Evolutionary conservation across 164 flowering plant genomes (phyloP).

Genomic region (Liriodendron chinense): DNA sequence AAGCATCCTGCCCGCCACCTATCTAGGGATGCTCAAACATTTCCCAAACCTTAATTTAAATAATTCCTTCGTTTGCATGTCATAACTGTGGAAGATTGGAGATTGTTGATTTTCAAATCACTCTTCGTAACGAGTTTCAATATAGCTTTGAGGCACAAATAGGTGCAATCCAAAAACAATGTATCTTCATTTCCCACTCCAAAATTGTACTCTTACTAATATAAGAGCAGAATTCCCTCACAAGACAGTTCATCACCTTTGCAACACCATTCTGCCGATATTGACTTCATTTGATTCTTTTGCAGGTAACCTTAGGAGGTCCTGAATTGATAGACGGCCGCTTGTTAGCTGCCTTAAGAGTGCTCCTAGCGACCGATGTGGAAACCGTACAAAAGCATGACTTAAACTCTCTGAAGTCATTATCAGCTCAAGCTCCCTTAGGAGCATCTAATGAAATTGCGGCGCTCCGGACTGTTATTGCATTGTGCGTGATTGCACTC

Average conservation of each 20-base stretch:
- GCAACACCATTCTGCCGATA: background rate
- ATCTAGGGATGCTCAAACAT: too few species aligned
- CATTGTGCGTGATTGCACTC: constrained; percentile 70
- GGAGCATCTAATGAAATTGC: constrained; percentile 66
- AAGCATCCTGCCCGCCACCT: too few species aligned
- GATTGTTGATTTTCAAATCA: too few species aligned
- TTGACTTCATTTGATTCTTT: constrained; percentile 1
- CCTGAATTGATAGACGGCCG: constrained; percentile 75
- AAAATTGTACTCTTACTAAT: too few species aligned
- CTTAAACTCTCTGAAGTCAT: constrained; percentile 53
- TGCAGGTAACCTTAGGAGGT: constrained; percentile 81
- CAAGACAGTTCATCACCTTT: background rate
- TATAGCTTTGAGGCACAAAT: too few species aligned
- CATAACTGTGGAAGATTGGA: too few species aligned
- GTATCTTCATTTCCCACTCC: background rate
- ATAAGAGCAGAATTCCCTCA: background rate
- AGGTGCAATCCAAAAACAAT: too few species aligned
- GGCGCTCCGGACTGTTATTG: constrained; percentile 65
- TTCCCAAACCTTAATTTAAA: too few species aligned
- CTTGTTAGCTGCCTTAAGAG: constrained; percentile 81
- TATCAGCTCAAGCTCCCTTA: constrained; percentile 71
- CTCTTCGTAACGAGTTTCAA: too few species aligned
- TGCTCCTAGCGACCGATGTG: constrained; percentile 49
- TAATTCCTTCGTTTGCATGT: too few species aligned
- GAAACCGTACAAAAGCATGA: constrained; percentile 53